phyloP scores from a whole-genome alignment of 202 grass and related monocot genomes.

The Panicum hallii region DNA sequence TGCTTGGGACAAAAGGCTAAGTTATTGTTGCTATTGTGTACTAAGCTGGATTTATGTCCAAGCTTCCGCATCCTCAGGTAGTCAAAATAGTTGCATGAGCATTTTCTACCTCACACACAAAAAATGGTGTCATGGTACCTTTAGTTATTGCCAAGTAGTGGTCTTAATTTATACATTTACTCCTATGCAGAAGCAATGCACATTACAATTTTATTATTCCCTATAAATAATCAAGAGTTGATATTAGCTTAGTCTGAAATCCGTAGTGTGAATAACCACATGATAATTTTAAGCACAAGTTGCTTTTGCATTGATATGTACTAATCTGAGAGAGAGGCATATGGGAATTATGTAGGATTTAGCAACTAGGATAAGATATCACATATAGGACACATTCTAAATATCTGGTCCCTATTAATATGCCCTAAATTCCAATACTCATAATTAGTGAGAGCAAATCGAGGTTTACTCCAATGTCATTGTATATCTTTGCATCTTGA shows the following conservation, averaged over 20 bases:
- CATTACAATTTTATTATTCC: neutral
- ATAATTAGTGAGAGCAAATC: constrained; percentile 3
- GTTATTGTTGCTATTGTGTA: too few relatives aligned
- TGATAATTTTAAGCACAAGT: constrained; percentile 5
- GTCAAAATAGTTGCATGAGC: neutral
- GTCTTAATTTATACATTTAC: neutral
- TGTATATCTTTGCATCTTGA: constrained; percentile 18
- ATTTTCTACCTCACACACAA: neutral
- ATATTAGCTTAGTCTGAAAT: neutral
- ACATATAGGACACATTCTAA: neutral
- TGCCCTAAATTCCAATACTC: neutral
- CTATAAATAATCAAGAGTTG: neutral
- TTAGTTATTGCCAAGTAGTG: neutral
- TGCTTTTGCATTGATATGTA: neutral
- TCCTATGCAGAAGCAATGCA: neutral
- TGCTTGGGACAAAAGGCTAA: too few relatives aligned
- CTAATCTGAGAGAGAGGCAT: neutral
- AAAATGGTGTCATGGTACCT: neutral
- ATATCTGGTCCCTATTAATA: neutral
- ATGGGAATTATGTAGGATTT: neutral
- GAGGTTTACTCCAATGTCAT: neutral
- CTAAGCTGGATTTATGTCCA: neutral
- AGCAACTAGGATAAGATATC: constrained; percentile 1
- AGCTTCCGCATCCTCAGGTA: neutral
- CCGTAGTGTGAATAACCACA: neutral